Evolutionary conservation across 306 rosid species (phyloP), one percentile per base, ranked within the genome.

Genomic region (Sophora flavescens): DNA sequence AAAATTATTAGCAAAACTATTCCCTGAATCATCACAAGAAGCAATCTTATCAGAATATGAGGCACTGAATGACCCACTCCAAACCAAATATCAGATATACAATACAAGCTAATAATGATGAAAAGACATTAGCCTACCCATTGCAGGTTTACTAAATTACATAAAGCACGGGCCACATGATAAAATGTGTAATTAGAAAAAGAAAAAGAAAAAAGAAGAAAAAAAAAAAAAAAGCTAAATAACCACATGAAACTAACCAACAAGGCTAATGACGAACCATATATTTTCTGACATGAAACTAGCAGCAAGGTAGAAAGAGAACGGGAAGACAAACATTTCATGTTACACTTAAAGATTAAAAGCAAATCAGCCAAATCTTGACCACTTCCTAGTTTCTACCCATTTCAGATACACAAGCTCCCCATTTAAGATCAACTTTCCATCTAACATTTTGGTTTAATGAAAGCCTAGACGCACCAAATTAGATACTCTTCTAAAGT

Each of bases 1-100:
- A 95, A 80, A 83, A 92, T 95, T 82, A 95, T 86, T 45, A 92
- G 91, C 84, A 95, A 82, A 66, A 92, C 97, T 78, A 95, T 68
- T 54, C 85, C 97, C 99, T 95, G 92, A 63, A 84, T 51, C 66
- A 81, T 56, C 69, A 61, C 78, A 72, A 48, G 41, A 79, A 72
- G 72, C 39, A 58, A 75, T n/a, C 71, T 57, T 54, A 68, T 83
- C 75, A 87, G 86, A 58, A 81, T 41, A 63, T 58, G 22, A 1
- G 22, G 1, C 41, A 16, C 53, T 35, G 10, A 60, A 44, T 18
- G 50, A 26, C 45, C 48, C 64, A 53, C 63, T 41, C 75, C 15
- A 67, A 45, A 54, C 52, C 59, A 60, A 48, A 59, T 52, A 44
- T 39, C 41, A 65, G 6, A 42, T 57, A 8, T 22, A 22, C 1